Conservation (phyloP, 495 filamentous ascomycete genomes). For the Penicillium tannophilum region DNA sequence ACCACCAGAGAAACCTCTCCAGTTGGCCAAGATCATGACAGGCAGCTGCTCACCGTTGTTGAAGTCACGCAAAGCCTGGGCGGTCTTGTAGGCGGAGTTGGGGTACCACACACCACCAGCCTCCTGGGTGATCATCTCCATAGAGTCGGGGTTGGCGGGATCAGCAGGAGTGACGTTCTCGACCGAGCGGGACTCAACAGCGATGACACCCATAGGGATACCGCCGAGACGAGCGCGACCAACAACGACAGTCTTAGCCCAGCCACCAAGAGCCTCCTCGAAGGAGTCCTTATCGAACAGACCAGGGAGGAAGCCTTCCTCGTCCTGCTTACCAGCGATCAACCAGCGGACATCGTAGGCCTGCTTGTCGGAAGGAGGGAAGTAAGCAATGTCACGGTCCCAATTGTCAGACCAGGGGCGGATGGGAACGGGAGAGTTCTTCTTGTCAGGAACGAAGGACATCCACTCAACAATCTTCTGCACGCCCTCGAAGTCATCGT, state of each 20-base stretch:
- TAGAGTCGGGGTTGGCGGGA: constrained; percentile 96
- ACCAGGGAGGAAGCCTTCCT: constrained; percentile 83
- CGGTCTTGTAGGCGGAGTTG: constrained; percentile 99
- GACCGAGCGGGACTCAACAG: constrained; percentile 90
- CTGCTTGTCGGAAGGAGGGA: constrained; percentile 83
- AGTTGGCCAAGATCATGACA: constrained; percentile 98
- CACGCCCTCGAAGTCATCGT: constrained; percentile 96
- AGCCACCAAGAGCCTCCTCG: constrained; percentile 93
- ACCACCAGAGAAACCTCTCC: constrained; percentile 98
- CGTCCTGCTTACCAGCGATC: constrained; percentile 87
- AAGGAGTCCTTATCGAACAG: constrained; percentile 97
- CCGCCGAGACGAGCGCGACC: constrained; percentile 95
- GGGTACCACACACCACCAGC: constrained; percentile 99
- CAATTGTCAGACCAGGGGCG: constrained; percentile 81
- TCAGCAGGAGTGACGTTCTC: constrained; percentile 99
- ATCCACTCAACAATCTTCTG: constrained; percentile 98
- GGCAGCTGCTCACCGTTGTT: constrained; percentile 98
- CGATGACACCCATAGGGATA: constrained; percentile 98
- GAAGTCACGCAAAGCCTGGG: constrained; percentile 97
- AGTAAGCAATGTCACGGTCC: constrained; percentile 90
- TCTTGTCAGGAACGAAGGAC: constrained; percentile 93
- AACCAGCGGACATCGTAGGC: constrained; percentile 93
- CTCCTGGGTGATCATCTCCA: constrained; percentile 88
- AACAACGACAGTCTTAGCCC: constrained; percentile 95
- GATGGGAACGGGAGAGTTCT: constrained; percentile 84